Base-by-base conservation (phyloP, 805 yeast species). In the Yamadazyma sp. region DNA sequence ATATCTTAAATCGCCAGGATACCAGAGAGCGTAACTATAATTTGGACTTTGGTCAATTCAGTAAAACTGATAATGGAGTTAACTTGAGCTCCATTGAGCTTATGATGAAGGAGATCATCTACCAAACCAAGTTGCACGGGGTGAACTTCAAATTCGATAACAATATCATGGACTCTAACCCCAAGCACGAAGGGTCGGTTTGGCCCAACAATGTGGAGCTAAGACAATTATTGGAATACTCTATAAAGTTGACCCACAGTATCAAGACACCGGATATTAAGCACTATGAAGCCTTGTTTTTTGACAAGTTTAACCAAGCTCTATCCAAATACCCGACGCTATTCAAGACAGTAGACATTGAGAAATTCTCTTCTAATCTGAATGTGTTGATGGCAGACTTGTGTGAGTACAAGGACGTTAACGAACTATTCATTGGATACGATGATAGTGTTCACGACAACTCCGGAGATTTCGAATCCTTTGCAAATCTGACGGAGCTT, bases 31-130 rank as follows among this genome's bases (percentile, higher is more conserved):
- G 79, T 21, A 63, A 73, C 36, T 46, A 77, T 4, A 89, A 83
- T 52, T 57, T 68, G 39, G 67, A 70, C 36, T 74, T 81, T 40
- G 38, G 60, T 2, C 80, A 73, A 40, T 55, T 59, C 28, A 31
- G 48, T 13, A 38, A 49, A 14, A 47, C 18, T 21, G 41, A 35
- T 3, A 28, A 27, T 4, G 40, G 32, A 2, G 37, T 42, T 9
- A 28, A 17, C 18, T 52, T 64, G 10, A 65, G 79, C 0, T 80
- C 89, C 0, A 48, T 67, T 5, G 70, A 65, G 34, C 75, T 73
- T 26, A 64, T 88, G 9, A 71, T 83, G 59, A 70, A 71, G 20
- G 95, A 86, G 48, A 70, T 80, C 6, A 57, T 53, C 18, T 70
- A 51, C 42, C 81, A 80, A 41, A 62, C 86, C 37, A 58, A 60